Evolutionary conservation across 345 rosid species (phyloP).

Genomic region (Melaleuca alternifolia): DNA sequence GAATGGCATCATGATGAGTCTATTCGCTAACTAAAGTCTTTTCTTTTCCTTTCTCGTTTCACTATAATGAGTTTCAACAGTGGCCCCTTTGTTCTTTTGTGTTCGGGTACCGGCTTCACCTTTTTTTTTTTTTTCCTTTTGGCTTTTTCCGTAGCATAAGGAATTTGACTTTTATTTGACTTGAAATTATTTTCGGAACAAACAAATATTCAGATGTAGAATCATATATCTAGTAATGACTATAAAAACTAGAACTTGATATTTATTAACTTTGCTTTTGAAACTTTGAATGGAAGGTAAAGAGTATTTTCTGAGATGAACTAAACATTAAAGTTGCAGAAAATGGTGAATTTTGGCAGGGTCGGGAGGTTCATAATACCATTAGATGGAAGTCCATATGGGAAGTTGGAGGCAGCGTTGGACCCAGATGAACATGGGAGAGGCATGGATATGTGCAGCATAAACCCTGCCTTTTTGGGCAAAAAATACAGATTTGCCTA

Average conservation of each 20-base stretch:
- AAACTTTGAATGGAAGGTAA: not conserved
- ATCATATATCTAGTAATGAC: not conserved
- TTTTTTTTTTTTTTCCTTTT: not conserved
- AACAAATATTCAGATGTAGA: not conserved
- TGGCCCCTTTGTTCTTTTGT: not conserved
- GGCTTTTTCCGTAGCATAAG: not conserved
- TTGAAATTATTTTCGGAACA: not conserved
- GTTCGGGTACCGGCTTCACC: not conserved
- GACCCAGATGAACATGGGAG: conserved; percentile 88
- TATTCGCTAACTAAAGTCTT: not conserved
- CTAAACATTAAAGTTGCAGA: not conserved
- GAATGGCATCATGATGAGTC: not conserved
- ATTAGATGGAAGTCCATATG: conserved; percentile 68
- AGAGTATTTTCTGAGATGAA: not conserved
- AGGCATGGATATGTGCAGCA: conserved; percentile 97
- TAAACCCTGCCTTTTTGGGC: conserved; percentile 67
- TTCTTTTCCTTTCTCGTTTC: not conserved
- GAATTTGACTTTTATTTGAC: not conserved
- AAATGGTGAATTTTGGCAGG: conserved; percentile 17
- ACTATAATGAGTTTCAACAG: not conserved
- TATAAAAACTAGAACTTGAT: not conserved
- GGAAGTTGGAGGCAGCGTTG: conserved; percentile 68
- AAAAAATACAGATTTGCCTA: conserved; percentile 70
- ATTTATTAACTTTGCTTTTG: not conserved
- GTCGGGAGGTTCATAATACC: conserved; percentile 92